A percentile compares a stretch with the other conserved stretches of the same genome.
Evolutionary conservation across 2,329 filamentous ascomycete genomes (phyloP).

Genomic region (Diplodia intermedia): DNA sequence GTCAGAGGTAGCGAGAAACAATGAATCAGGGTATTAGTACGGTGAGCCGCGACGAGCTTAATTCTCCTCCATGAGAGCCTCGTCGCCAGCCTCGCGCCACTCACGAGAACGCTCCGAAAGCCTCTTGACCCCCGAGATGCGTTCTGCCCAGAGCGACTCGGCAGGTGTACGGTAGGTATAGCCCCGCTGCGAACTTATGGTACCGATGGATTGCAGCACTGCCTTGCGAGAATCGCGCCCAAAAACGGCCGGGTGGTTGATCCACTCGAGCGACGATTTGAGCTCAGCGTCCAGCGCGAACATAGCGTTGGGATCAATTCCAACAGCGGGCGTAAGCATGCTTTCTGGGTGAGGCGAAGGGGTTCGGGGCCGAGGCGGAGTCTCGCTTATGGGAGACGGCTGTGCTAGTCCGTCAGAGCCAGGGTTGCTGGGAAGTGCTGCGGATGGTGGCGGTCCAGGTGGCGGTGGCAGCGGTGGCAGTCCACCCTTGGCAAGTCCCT

Average conservation of each 20-base stretch:
- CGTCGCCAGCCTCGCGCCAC: slow-evolving; percentile 87
- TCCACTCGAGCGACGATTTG: slow-evolving; percentile 92
- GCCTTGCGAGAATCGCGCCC: slow-evolving; percentile 92
- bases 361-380: slow-evolving; percentile 44
- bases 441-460: slow-evolving; percentile 43
- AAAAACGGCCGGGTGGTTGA: slow-evolving; percentile 94
- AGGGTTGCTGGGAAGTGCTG: slow-evolving; percentile 49
- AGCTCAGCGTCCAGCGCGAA: slow-evolving; percentile 88
- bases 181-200: slow-evolving; percentile 91
- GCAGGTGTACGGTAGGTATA: slow-evolving; percentile 92
- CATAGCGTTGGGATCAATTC: slow-evolving; percentile 85
- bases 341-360: slow-evolving; percentile 35
- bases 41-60: slow-evolving; percentile 4
- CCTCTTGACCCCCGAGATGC: slow-evolving; percentile 80
- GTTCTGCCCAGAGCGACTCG: slow-evolving; percentile 85
- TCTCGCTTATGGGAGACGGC: slow-evolving; percentile 48
- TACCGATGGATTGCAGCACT: slow-evolving; percentile 93
- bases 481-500: slow-evolving; percentile 93
- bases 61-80: slow-evolving; percentile 66
- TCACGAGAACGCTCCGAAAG: slow-evolving; percentile 85
- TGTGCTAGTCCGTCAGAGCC: slow-evolving; percentile 38
- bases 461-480: slow-evolving; percentile 83
- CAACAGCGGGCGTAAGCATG: slow-evolving; percentile 64
- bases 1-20: slow-evolving; percentile 22
- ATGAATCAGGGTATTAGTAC: slow-evolving; percentile 23